Base-by-base conservation (phyloP, 768 basidiomycete species). In the Rhizopogon rudus region DNA sequence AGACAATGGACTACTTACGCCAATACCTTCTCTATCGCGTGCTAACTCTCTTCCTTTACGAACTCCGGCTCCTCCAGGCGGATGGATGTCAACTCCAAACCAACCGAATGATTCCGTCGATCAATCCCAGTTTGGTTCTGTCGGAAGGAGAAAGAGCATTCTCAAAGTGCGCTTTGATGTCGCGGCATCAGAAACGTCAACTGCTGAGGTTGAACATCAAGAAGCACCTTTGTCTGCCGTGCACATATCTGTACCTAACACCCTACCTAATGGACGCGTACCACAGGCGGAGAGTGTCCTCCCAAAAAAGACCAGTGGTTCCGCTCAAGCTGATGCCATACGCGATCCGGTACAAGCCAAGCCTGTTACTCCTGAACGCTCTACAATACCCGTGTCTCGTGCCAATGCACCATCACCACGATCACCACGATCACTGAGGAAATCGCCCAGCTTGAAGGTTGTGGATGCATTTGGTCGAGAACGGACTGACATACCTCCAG, bases 131-230 rank as follows among this genome's bases (percentile, higher is more conserved):
- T 71, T 59, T 52, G 70, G 68, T 25, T 71, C 75, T 3, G 52
- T 70, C 17, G 73, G 66, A 51, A 66, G 61, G 57, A 69, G 77
- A 61, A 88, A 82, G 65, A 83, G 81, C 57, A 72, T 83, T 25
- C 66, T 84, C 57, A 87, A 87, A 65, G 89, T 92, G 52, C 83
- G 89, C 41, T 91, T 91, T 61, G 82, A 90, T 59, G 73, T 77
- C 28, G 69, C 60, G 40, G 65, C 73, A 61, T 60, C 70, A 65
- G 67, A 71, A 50, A 53, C 65, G 37, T 72, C 71, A 52, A 58
- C 64, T 40, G 63, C 64, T 37, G 68, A 69, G 54, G 66, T 62
- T 31, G 55, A 51, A 20, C 67, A 54, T 17, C 41, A 61, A 16
- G 57, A 51, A 52, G 59, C 70, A 14, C 69, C 68, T 13, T 43